Evolutionary conservation across 2,329 filamentous ascomycete species (phyloP).

Genomic region (Exophiala aquamarina): DNA sequence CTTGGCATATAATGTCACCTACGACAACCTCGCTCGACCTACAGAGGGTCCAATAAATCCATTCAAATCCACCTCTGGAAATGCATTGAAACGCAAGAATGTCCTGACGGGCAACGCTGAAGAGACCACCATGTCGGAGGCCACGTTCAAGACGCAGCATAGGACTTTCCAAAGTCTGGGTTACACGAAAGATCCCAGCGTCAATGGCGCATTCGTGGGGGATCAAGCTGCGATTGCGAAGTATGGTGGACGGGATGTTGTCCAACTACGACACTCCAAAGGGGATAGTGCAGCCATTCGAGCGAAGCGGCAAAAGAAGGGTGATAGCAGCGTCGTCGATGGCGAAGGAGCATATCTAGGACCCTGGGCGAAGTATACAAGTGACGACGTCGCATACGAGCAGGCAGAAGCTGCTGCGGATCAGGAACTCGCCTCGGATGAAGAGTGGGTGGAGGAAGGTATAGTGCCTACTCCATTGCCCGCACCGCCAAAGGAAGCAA

Average conservation of each 20-base stretch:
- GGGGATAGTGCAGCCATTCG: conserved; percentile 67
- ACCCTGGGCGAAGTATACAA: conserved; percentile 85
- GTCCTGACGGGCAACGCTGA: conserved; percentile 82
- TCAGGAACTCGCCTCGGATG: conserved; percentile 71
- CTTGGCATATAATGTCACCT: conserved; percentile 60
- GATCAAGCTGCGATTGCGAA: conserved; percentile 45
- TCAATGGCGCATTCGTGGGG: conserved; percentile 48
- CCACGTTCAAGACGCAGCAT: conserved; percentile 85
- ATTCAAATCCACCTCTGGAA: conserved; percentile 63
- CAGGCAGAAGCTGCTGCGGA: conserved; percentile 68
- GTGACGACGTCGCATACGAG: conserved; percentile 69
- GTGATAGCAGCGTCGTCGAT: conserved; percentile 78
- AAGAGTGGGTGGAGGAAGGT: conserved; percentile 77
- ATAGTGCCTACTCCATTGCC: conserved; percentile 53
- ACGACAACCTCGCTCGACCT: conserved; percentile 68
- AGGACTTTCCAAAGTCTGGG: conserved; percentile 71
- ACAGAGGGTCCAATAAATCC: conserved; percentile 71
- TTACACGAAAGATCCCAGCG: conserved; percentile 51
- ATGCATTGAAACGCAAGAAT: conserved; percentile 71
- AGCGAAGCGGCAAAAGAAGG: conserved; percentile 79
- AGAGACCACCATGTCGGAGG: conserved; percentile 85
- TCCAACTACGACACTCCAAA: conserved; percentile 62
- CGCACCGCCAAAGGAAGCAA: conserved; percentile 51
- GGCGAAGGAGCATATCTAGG: conserved; percentile 87
- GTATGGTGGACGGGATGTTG: conserved; percentile 52